Evolutionary conservation across 2,329 filamentous ascomycete species (phyloP).

Genomic region (Colletotrichum orchidophilum): DNA sequence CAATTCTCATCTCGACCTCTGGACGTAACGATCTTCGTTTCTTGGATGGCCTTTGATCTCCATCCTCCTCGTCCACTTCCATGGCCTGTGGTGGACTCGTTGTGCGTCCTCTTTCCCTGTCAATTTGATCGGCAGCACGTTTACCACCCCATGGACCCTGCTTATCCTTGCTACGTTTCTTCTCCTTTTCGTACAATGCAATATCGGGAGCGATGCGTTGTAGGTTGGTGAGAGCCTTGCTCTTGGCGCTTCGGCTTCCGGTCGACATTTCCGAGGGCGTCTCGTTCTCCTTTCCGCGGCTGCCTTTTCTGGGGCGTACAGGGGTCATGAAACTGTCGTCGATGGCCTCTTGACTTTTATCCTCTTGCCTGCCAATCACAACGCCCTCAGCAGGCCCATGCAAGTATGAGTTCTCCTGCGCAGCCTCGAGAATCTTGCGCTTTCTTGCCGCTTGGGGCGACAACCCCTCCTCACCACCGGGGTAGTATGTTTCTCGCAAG

Average conservation of each 20-base stretch:
- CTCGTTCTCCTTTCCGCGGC: conserved; percentile 82
- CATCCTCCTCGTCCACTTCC: conserved; percentile 52
- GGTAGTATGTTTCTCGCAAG: conserved; percentile 74
- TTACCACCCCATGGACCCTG: conserved; percentile 69
- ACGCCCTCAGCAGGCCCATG: conserved; percentile 59
- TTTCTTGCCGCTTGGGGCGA: conserved; percentile 56
- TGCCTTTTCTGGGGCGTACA: conserved; percentile 56
- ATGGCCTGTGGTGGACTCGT: conserved; percentile 31
- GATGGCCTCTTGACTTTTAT: conserved; percentile 52
- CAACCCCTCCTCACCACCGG: conserved; percentile 64
- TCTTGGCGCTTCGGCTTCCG: conserved; percentile 87
- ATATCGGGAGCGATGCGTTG: conserved; percentile 86
- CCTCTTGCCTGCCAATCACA: conserved; percentile 50
- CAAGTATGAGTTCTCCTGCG: conserved; percentile 60
- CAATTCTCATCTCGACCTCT: conserved; percentile 76
- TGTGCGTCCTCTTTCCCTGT: conserved; percentile 49
- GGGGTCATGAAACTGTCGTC: conserved; percentile 59
- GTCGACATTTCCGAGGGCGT: conserved; percentile 76
- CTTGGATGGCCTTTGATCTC: conserved; percentile 64
- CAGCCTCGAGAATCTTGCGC: conserved; percentile 59
- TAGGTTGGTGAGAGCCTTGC: conserved; percentile 79
- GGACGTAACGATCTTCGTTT: conserved; percentile 70
- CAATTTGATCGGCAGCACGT: conserved; percentile 66
- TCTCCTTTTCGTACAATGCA: conserved; percentile 91
- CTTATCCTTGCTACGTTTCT: conserved; percentile 72